Conservation (phyloP, 495 filamentous ascomycete species). For the Aspergillus leporis region DNA sequence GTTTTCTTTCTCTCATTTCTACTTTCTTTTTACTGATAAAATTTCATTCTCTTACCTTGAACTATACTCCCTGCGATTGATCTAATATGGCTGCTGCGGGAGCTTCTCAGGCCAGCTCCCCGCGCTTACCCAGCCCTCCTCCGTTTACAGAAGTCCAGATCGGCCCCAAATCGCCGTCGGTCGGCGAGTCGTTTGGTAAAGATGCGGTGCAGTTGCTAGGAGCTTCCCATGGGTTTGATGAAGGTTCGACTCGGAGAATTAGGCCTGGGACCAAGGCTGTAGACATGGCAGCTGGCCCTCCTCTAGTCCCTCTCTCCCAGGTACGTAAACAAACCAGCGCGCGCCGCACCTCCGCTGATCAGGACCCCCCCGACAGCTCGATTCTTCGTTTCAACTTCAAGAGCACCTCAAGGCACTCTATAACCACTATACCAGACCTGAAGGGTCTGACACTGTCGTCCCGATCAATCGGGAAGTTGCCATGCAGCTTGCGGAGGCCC, state of each 20-base stretch:
- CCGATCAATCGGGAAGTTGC: conserved; percentile 77
- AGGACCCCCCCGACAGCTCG: conserved; percentile 56
- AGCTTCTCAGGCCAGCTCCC: conserved; percentile 76
- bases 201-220: conserved; percentile 38
- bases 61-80: conserved; percentile 10
- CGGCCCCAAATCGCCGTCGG: conserved; percentile 75
- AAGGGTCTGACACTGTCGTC: conserved; percentile 52
- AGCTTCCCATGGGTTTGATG: conserved; percentile 53
- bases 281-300: conserved; percentile 90
- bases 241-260: conserved; percentile 77
- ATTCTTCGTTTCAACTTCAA: conserved; percentile 96
- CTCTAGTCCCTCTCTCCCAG: conserved; percentile 79
- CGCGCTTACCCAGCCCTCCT: conserved; percentile 83
- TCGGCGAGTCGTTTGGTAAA: conserved; percentile 51
- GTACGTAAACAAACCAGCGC: conserved; percentile 43
- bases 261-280: conserved; percentile 86
- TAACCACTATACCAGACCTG: conserved; percentile 69
- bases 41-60: conserved; percentile 16
- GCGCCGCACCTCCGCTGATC: conserved; percentile 22
- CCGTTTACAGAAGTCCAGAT: conserved; percentile 90
- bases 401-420: conserved; percentile 95
- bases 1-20: conserved; percentile 22
- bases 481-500: conserved; percentile 70
- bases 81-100: conserved; percentile 48
- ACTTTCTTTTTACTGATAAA: conserved; percentile 21